These are phyloP conservation scores for Pseudogymnoascus sp. DNA, from an alignment of 2,329 filamentous ascomycete genomes.

Conservation along the genomic window DNA sequence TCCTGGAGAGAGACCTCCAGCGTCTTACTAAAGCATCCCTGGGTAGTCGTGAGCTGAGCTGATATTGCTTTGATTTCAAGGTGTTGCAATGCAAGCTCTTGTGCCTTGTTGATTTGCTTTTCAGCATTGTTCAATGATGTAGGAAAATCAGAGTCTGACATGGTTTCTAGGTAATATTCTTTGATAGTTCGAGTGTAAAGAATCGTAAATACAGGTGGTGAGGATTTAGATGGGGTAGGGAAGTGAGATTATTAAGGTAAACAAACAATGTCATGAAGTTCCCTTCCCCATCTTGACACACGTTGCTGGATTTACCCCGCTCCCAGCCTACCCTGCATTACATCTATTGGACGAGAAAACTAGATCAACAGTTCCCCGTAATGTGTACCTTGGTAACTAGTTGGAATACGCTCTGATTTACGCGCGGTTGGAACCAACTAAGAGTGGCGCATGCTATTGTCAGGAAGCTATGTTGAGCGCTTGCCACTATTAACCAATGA, in stretches of 20 bases:
- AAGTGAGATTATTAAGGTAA: background rate
- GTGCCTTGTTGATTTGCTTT: conserved; percentile 15
- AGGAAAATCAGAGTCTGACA: conserved; percentile 1
- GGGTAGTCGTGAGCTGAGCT: conserved; percentile 13
- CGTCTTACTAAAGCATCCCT: conserved; percentile 22
- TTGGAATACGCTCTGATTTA: no score
- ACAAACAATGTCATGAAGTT: background rate
- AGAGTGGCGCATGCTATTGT: no score
- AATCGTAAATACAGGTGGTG: background rate
- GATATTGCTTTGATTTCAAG: conserved; percentile 13
- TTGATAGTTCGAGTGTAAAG: background rate
- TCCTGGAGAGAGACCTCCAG: conserved; percentile 17
- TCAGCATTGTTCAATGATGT: conserved; percentile 11
- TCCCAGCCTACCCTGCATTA: background rate
- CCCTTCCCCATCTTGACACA: background rate
- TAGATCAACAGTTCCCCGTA: no score
- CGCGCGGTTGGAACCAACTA: no score
- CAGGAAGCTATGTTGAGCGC: no score
- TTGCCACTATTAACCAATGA: no score
- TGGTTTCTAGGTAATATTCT: background rate
- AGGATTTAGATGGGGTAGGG: background rate
- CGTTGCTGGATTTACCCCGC: background rate
- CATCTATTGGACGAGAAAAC: background rate
- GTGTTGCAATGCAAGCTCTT: conserved; percentile 14
- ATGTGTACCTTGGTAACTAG: no score